Evolutionary conservation across 129 eudicot genomes (phyloP).

Genomic region (Flaveria robusta): DNA sequence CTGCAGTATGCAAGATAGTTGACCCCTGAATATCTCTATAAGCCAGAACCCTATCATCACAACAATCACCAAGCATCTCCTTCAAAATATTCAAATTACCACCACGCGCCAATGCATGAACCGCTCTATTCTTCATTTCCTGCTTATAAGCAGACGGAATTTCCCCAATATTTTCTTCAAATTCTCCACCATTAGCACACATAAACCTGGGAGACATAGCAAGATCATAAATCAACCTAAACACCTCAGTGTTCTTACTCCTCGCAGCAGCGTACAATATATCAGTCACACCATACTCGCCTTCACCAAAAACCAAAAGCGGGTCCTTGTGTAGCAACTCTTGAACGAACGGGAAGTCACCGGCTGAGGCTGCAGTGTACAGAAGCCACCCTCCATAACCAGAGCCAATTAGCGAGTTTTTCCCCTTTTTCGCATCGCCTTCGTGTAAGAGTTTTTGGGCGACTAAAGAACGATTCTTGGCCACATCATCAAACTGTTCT

Average conservation of each 20-base stretch:
- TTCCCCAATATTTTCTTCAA: constrained; percentile 51
- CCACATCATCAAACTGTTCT: constrained; percentile 77
- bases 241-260: constrained; percentile 76
- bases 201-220: constrained; percentile 72
- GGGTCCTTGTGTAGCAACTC: constrained; percentile 72
- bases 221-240: constrained; percentile 59
- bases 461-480: constrained; percentile 64
- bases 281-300: constrained; percentile 94
- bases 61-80: constrained; percentile 72
- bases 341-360: constrained; percentile 63
- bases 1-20: constrained; percentile 83
- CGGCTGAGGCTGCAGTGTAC: constrained; percentile 96
- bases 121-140: constrained; percentile 89
- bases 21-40: constrained; percentile 78
- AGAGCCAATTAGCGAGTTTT: constrained; percentile 62
- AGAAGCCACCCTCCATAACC: constrained; percentile 99
- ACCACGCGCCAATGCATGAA: constrained; percentile 92
- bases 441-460: constrained; percentile 67
- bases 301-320: constrained; percentile 94
- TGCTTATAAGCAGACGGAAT: constrained; percentile 63
- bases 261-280: constrained; percentile 85
- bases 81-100: constrained; percentile 65
- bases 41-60: constrained; percentile 47
- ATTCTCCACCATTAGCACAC: constrained; percentile 41
- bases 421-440: constrained; percentile 57